Evolutionary conservation across 148 eudicot species (phyloP).

Genomic region (Persicaria tinctoria): DNA sequence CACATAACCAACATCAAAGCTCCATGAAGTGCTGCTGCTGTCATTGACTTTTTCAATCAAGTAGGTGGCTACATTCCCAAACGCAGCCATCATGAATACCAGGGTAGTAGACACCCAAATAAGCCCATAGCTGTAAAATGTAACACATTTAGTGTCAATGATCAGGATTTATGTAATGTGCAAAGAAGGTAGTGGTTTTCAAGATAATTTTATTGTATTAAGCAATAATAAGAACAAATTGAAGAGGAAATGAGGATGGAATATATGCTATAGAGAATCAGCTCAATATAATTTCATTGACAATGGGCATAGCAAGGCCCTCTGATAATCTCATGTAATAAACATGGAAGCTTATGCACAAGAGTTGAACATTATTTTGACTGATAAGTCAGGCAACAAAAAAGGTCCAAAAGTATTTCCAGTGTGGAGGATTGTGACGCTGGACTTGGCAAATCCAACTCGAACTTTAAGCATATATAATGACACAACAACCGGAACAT

Average conservation of each 20-base stretch:
- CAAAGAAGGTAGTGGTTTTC: neutral
- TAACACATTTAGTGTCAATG: constrained; percentile 6
- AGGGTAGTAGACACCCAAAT: constrained; percentile 87
- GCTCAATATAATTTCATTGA: neutral
- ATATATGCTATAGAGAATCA: neutral
- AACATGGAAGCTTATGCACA: too few species aligned
- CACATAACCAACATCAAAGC: constrained; percentile 70
- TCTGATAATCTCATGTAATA: too few species aligned
- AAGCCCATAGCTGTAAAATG: constrained; percentile 73
- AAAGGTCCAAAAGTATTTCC: too few species aligned
- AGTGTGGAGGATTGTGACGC: too few species aligned
- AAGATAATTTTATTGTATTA: neutral
- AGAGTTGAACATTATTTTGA: too few species aligned
- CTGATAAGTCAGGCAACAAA: too few species aligned
- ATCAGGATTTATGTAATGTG: neutral
- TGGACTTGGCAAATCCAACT: too few species aligned
- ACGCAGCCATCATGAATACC: constrained; percentile 67
- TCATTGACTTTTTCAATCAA: constrained; percentile 42
- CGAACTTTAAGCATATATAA: too few species aligned
- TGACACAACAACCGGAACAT: too few species aligned
- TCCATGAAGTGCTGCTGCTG: constrained; percentile 59
- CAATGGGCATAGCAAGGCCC: neutral
- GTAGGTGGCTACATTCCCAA: constrained; percentile 86
- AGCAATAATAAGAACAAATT: neutral
- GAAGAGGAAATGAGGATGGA: neutral